A percentile compares a stretch with the other conserved stretches of the same genome.
Evolutionary conservation across 176 grass and related monocot genomes (phyloP).

Genomic region (Avena sativa): DNA sequence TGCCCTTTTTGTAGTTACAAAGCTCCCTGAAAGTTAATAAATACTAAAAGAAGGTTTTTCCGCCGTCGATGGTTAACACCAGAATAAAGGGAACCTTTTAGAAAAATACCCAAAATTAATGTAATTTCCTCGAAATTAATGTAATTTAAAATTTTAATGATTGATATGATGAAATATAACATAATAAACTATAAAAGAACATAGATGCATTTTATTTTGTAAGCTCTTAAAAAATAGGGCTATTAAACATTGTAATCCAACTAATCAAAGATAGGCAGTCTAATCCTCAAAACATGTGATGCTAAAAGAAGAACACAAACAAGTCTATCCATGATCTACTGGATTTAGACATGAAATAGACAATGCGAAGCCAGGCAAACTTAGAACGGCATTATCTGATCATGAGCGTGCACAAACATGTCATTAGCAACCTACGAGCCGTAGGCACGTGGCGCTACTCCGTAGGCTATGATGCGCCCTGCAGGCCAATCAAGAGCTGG

Average conservation of each 20-base stretch:
- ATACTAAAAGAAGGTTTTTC: too few relatives aligned
- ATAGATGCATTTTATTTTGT: not conserved
- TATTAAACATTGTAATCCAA: not conserved
- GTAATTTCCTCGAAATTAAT: too few relatives aligned
- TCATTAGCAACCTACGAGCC: not conserved
- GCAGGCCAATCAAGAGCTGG: slow-evolving; percentile 40
- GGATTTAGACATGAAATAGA: not conserved
- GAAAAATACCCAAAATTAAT: too few relatives aligned
- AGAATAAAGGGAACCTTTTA: too few relatives aligned
- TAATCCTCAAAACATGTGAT: not conserved
- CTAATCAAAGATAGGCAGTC: not conserved
- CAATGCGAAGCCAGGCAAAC: not conserved
- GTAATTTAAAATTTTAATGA: too few relatives aligned
- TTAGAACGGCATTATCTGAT: not conserved
- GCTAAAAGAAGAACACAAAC: not conserved
- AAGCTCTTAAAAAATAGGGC: not conserved
- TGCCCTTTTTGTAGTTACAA: too few relatives aligned
- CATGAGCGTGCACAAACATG: too few relatives aligned
- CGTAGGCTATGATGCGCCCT: slow-evolving; percentile 42
- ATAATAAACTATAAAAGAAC: too few relatives aligned
- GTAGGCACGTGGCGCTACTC: slow-evolving; percentile 49
- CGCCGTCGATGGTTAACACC: too few relatives aligned
- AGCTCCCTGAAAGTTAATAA: too few relatives aligned
- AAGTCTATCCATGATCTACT: not conserved
- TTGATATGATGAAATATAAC: too few relatives aligned